Evolutionary conservation across 1,139 yeast species (phyloP).

Genomic region (Debaryomyces sp.): DNA sequence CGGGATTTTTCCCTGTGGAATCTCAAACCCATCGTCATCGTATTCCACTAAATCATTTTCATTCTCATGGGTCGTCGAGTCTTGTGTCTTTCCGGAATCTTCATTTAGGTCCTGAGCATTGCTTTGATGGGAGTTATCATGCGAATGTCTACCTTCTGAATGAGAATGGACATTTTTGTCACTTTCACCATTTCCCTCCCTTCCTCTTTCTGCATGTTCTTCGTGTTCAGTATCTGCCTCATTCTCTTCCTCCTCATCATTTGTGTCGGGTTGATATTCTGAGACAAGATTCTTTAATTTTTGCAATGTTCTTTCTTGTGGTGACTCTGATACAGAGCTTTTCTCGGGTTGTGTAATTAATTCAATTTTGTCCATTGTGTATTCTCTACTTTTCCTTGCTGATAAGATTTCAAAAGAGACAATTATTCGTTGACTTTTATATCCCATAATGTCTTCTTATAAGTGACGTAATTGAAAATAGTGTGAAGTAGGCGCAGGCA

Average conservation of each 20-base stretch:
- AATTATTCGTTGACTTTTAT: background rate
- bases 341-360: conserved; percentile 25
- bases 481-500: background rate
- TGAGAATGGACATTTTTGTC: background rate
- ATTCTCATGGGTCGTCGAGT: conserved; percentile 5
- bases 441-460: background rate
- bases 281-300: conserved; percentile 20
- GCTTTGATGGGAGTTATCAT: background rate
- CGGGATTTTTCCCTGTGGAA: conserved; percentile 44
- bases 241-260: background rate
- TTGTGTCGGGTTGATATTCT: conserved; percentile 13
- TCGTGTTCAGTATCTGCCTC: background rate
- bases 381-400: background rate
- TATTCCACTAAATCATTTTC: conserved; percentile 14
- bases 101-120: background rate
- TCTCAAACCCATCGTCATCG: conserved; percentile 40
- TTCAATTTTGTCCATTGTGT: conserved; percentile 18
- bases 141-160: background rate
- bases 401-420: background rate
- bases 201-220: background rate
- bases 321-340: conserved; percentile 3
- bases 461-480: background rate
- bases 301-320: conserved; percentile 15
- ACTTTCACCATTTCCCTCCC: background rate
- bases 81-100: conserved; percentile 7